Evolutionary conservation across 1,284 basidiomycete genomes (phyloP).

Genomic region (Ceratobasidium sp.): DNA sequence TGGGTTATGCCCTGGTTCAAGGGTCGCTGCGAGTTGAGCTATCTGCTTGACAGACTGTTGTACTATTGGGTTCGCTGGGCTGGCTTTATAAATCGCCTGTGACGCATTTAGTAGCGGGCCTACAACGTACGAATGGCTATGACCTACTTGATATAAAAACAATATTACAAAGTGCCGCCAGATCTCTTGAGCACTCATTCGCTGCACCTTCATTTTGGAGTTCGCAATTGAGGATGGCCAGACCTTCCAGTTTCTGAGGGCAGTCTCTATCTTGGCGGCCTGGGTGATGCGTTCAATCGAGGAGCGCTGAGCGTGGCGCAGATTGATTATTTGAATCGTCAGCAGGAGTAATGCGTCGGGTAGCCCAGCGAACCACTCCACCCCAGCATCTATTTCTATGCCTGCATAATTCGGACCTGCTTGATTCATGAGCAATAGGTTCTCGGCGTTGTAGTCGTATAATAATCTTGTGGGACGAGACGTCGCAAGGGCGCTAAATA

Average conservation of each 20-base stretch:
- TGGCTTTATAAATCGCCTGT: no score
- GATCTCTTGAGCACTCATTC: conserved; percentile 30
- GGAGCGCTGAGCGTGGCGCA: not conserved
- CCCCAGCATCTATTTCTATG: not conserved
- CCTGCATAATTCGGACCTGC: not conserved
- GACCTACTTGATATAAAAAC: conserved; percentile 6
- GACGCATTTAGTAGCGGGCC: no score
- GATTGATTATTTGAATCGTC: conserved; percentile 1
- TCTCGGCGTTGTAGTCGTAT: not conserved
- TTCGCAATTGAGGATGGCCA: not conserved
- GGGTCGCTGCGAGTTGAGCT: no score
- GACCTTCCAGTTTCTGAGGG: conserved; percentile 11
- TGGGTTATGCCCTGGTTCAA: no score
- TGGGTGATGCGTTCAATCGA: not conserved
- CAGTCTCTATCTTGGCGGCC: conserved; percentile 7
- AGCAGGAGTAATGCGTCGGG: conserved; percentile 2
- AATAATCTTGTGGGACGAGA: conserved; percentile 7
- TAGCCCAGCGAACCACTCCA: conserved; percentile 19
- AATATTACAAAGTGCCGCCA: conserved; percentile 21
- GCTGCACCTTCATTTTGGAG: conserved; percentile 9
- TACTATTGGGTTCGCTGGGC: no score
- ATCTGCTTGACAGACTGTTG: no score
- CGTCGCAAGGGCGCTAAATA: not conserved
- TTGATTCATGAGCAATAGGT: not conserved
- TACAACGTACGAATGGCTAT: no score